These are phyloP conservation scores for Colletotrichum sp. DNA, from an alignment of 2,329 filamentous ascomycete genomes.

Conservation along the genomic window DNA sequence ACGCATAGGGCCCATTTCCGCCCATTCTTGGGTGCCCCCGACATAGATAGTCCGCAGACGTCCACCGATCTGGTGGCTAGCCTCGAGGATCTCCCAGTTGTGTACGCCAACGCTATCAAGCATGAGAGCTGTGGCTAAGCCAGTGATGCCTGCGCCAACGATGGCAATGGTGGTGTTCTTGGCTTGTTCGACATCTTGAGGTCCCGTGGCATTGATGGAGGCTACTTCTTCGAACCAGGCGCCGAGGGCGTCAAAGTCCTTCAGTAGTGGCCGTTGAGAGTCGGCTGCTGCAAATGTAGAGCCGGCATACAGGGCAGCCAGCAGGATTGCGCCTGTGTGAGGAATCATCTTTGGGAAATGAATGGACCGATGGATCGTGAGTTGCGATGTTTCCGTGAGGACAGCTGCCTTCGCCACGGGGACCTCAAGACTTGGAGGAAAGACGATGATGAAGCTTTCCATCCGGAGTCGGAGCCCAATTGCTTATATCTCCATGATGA, in stretches of 20 bases:
- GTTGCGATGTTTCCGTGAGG: not conserved
- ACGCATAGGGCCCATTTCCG: slow-evolving; percentile 66
- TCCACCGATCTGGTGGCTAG: slow-evolving; percentile 61
- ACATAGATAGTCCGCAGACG: slow-evolving; percentile 65
- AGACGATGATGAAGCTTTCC: not conserved
- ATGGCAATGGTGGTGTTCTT: slow-evolving; percentile 51
- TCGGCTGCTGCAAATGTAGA: not conserved
- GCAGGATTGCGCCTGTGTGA: not conserved
- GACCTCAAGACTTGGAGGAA: not conserved
- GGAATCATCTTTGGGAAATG: not conserved
- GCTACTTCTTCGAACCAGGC: not conserved
- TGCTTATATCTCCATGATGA: not conserved
- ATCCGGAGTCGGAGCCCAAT: not conserved
- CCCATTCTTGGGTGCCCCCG: slow-evolving; percentile 57
- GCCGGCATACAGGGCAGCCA: not conserved
- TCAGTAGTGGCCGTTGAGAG: not conserved
- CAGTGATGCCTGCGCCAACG: slow-evolving; percentile 66
- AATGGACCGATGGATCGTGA: not conserved
- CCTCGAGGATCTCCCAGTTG: slow-evolving; percentile 64
- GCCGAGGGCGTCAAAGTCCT: not conserved
- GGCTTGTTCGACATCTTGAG: not conserved
- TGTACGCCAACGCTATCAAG: slow-evolving; percentile 54
- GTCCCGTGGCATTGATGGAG: not conserved
- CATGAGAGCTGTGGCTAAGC: slow-evolving; percentile 58
- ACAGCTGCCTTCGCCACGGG: not conserved